Evolutionary conservation across 495 filamentous ascomycete genomes (phyloP), one percentile per base, ranked within the genome.

Genomic region (Cercophora newfieldiana): DNA sequence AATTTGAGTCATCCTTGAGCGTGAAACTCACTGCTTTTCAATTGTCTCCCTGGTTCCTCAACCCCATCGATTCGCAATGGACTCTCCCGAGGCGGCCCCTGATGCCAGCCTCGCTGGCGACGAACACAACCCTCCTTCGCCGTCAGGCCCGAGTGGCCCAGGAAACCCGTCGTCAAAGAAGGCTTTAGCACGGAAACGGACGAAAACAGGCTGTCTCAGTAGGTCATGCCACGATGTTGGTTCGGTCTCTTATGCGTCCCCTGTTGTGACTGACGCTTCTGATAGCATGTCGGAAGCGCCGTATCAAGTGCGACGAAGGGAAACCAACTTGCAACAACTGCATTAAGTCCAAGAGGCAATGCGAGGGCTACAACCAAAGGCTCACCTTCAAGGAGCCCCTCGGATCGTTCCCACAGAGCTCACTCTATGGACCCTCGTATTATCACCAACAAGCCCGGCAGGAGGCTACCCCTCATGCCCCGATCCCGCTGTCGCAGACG

Each of bases 231-330:
- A 19, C 33, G 26, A 30, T 19, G 28, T 60, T 54, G 50, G 2
- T 64, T 33, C 18, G 29, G 47, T 7, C 16, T 64, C 64, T 50
- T 22, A 31, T n/a, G 61, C 54, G 21, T 31, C 26, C 54, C 26
- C 50, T 44, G 30, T 58, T 22, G 37, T 37, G 22, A 50, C 72
- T 76, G 44, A 75, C 66, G 44, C 48, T 24, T 55, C 14, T 28
- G 65, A 65, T 22, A 96, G 92, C 95, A 59, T 99, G 95, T 82
- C 90, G 95, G 59, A 93, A 90, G 77, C 88, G 95, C 21, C 91
- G 95, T 56, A 98, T 99, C 75, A 99, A 99, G 79, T 99, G 95
- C 75, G 95, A 94, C 58, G 95, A 98, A 74, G 93, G 95, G 74
- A 91, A 91, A 63, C 95, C 94, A 55, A 93, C 87, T 18, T 98